Evolutionary conservation across 305 asterid species (phyloP).

Genomic region (Striga hermonthica): DNA sequence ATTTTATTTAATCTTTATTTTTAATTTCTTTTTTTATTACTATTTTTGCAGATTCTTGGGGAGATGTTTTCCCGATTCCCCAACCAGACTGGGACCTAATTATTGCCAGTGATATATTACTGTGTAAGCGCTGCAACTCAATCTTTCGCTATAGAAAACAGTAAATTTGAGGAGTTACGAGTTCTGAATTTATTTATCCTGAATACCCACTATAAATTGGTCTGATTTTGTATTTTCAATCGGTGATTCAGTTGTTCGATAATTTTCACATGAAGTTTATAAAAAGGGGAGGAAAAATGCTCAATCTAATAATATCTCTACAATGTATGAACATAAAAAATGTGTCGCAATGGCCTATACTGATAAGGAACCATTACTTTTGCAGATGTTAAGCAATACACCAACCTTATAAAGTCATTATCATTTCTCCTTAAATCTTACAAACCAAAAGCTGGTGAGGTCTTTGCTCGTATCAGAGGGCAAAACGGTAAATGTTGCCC

Average conservation of each 20-base stretch:
- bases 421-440: constrained; percentile 70
- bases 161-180: background rate
- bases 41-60: constrained; percentile 81
- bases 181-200: background rate
- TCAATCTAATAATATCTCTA: too few relatives aligned
- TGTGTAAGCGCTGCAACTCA: constrained; percentile 53
- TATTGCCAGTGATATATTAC: constrained; percentile 84
- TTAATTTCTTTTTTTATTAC: background rate
- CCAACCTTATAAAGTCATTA: constrained; percentile 73
- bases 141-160: background rate
- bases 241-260: background rate
- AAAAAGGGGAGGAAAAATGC: too few relatives aligned
- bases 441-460: constrained; percentile 42
- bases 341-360: too few relatives aligned
- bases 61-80: constrained; percentile 63
- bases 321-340: too few relatives aligned
- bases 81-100: constrained; percentile 80
- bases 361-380: too few relatives aligned
- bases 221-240: background rate
- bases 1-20: background rate
- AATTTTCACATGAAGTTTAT: too few relatives aligned
- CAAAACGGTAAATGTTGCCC: constrained; percentile 42
- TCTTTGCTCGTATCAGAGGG: constrained; percentile 32
- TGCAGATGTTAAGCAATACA: constrained; percentile 85
- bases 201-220: background rate